Percentiles rank a stretch among this genome's conserved stretches.
Conservation (phyloP, 139 green algal species). For the Closterium sp. region DNA sequence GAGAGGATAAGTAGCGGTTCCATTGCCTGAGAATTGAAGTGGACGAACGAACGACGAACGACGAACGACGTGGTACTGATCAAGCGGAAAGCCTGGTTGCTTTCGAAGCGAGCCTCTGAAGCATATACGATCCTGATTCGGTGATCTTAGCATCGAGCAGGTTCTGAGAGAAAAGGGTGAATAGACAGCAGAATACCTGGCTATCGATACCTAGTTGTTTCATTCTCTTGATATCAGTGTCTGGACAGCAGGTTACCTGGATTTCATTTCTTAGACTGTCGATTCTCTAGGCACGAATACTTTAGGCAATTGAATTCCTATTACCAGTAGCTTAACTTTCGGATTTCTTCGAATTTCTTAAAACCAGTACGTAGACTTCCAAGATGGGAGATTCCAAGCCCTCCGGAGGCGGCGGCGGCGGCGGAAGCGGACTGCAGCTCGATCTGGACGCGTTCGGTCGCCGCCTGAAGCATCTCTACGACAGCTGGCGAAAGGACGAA, state of each 20-base stretch:
- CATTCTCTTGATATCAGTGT: not conserved
- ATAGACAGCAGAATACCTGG: not conserved
- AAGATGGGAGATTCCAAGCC: not conserved
- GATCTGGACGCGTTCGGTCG: conserved; percentile 15
- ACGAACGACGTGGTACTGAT: too few species aligned
- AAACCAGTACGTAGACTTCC: not conserved
- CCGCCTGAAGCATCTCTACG: conserved; percentile 20
- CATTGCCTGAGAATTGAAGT: too few species aligned
- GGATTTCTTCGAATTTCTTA: too few species aligned
- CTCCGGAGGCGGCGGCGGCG: conserved; percentile 8
- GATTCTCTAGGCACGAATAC: too few species aligned
- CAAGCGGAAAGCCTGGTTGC: not conserved
- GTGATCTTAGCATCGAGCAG: not conserved
- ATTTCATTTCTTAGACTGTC: too few species aligned
- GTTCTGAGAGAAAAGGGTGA: not conserved
- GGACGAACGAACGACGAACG: too few species aligned
- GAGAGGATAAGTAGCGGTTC: too few species aligned
- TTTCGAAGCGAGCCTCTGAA: not conserved
- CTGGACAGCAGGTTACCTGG: too few species aligned
- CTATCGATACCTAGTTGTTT: not conserved
- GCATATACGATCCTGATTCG: not conserved
- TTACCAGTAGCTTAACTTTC: too few species aligned
- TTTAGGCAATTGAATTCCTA: too few species aligned
- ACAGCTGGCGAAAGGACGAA: conserved; percentile 7
- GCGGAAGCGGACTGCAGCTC: conserved; percentile 2